Conservation (phyloP, 164 flowering plant genomes). For the Vitis labrusca region DNA sequence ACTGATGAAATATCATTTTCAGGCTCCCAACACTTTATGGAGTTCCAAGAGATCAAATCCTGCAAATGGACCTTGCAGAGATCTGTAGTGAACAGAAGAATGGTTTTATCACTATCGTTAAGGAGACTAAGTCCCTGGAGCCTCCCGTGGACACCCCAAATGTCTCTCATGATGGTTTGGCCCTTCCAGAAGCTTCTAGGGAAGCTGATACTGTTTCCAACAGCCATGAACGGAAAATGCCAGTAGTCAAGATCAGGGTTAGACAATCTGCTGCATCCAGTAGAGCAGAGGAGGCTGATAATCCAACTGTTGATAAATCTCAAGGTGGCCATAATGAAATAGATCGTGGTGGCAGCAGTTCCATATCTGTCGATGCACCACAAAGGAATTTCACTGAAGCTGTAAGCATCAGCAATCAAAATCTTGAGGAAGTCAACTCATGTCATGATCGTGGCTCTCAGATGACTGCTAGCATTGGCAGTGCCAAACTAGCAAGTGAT, state of each 20-base stretch:
- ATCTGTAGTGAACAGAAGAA: conserved; percentile 47
- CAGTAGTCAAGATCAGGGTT: conserved; percentile 72
- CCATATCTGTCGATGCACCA: conserved; percentile 90
- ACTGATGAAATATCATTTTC: conserved; percentile 16
- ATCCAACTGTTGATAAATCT: conserved; percentile 39
- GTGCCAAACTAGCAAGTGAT: conserved; percentile 60
- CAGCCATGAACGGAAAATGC: conserved; percentile 54
- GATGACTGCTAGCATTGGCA: conserved; percentile 85
- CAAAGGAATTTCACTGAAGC: conserved; percentile 46
- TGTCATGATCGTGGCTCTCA: conserved; percentile 76
- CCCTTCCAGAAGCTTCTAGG: conserved; percentile 37
- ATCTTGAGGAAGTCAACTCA: conserved; percentile 79
- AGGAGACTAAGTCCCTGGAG: conserved; percentile 49
- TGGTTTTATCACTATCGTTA: conserved; percentile 40
- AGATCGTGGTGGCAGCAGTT: conserved; percentile 75
- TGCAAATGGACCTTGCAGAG: conserved; percentile 40
- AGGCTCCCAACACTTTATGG: conserved; percentile 89
- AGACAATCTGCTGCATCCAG: conserved; percentile 70
- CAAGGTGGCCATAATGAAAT: conserved; percentile 46
- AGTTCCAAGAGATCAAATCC: conserved; percentile 62
- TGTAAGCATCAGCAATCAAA: conserved; percentile 52
- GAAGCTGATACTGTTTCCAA: conserved; percentile 62
- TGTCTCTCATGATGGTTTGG: conserved; percentile 20
- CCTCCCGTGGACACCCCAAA: conserved; percentile 20
- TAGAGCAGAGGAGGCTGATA: conserved; percentile 55